Conservation (phyloP, 129 eudicot species). For the Chrysanthemum seticuspe region DNA sequence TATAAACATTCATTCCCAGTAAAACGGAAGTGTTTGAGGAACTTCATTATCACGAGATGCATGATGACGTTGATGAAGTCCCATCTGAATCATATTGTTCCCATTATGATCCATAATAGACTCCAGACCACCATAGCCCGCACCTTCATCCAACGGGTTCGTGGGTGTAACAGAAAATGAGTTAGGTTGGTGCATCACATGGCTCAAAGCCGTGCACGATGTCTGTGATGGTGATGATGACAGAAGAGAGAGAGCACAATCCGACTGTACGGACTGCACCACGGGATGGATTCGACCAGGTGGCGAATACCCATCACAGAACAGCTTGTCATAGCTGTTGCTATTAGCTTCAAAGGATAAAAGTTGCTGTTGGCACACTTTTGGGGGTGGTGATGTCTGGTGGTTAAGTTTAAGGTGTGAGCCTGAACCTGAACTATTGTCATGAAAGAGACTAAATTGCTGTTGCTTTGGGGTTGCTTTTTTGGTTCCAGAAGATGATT, state of each 20-base stretch:
- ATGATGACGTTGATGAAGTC: constrained; percentile 28
- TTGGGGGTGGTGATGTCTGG: constrained; percentile 33
- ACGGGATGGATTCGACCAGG: constrained; percentile 28
- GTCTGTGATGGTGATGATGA: constrained; percentile 56
- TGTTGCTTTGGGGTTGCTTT: constrained; percentile 36
- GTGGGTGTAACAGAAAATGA: constrained; percentile 28
- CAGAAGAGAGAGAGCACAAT: constrained; percentile 80
- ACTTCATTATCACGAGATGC: constrained; percentile 33
- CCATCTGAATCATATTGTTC: constrained; percentile 34
- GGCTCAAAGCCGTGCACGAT: constrained; percentile 37
- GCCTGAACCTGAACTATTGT: constrained; percentile 18
- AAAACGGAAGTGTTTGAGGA: constrained; percentile 58
- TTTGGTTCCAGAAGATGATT: constrained; percentile 37
- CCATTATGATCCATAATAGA: constrained; percentile 38
- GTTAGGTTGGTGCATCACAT: constrained; percentile 35
- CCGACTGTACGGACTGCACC: constrained; percentile 33
- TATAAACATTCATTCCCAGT: constrained; percentile 43
- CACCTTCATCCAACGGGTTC: constrained; percentile 31
- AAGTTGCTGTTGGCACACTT: constrained; percentile 34
- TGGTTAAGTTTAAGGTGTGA: constrained; percentile 43
- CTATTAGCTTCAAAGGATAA: constrained; percentile 25
- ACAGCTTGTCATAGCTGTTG: constrained; percentile 33
- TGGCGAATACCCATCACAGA: constrained; percentile 40
- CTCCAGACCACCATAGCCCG: constrained; percentile 35
- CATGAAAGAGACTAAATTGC: constrained; percentile 39